phyloP scores from a whole-genome alignment of 208 protist species.

The Leishmania lainsoni region DNA sequence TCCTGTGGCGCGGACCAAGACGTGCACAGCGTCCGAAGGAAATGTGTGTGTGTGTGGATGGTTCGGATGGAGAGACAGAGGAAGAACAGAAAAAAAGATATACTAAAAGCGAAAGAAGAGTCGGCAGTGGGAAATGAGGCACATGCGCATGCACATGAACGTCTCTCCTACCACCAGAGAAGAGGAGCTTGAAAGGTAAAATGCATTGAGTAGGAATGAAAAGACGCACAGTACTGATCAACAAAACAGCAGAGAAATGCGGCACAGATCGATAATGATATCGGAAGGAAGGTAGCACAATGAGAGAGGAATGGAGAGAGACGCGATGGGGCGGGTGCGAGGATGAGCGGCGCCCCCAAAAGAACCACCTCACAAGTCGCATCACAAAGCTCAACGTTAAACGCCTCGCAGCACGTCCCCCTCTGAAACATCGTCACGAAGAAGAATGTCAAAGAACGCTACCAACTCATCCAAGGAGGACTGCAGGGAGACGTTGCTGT shows the following conservation, averaged over 20 bases:
- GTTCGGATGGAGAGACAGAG: not conserved
- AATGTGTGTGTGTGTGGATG: not conserved
- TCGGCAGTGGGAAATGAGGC: not conserved
- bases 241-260: not conserved
- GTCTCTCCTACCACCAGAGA: not conserved
- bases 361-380: not conserved
- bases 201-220: not conserved
- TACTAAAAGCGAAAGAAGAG: not conserved
- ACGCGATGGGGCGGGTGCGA: constrained; percentile 21
- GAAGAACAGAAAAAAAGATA: not conserved
- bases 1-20: not conserved
- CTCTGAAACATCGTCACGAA: constrained; percentile 6
- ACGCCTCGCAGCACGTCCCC: not conserved
- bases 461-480: constrained; percentile 50
- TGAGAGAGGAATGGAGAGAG: not conserved
- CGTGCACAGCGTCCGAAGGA: too few species aligned
- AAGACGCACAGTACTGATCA: not conserved
- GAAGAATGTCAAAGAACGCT: constrained; percentile 63
- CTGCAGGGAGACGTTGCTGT: constrained; percentile 61
- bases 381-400: not conserved
- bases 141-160: not conserved
- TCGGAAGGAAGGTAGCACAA: not conserved
- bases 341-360: not conserved
- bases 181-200: not conserved
- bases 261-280: not conserved